A percentile compares a stretch with the other conserved stretches of the same genome.
Conservation (phyloP, 1,139 yeast species). For the Lodderomyces beijingensis region DNA sequence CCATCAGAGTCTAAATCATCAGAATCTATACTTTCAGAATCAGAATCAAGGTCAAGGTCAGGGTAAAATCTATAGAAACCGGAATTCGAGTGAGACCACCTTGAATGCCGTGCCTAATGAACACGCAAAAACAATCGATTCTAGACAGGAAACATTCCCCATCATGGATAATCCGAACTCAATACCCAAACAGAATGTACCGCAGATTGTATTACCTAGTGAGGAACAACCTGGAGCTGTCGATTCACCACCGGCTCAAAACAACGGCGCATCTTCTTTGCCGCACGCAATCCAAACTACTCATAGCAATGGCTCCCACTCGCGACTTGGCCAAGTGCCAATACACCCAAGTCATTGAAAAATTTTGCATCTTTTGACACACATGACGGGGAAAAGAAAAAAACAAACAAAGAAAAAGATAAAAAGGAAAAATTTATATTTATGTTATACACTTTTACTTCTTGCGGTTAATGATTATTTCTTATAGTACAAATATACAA, state of each 20-base stretch:
- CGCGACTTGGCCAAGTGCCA: not conserved
- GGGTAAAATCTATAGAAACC: not conserved
- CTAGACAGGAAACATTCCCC: slow-evolving; percentile 10
- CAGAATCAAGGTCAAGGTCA: not conserved
- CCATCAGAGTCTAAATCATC: too few relatives aligned
- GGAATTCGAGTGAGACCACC: slow-evolving; percentile 9
- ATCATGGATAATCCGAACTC: not conserved
- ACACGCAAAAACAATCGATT: slow-evolving; percentile 6
- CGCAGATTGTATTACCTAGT: not conserved
- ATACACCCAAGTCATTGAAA: slow-evolving; percentile 1
- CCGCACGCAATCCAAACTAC: too few relatives aligned
- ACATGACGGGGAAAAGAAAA: not conserved
- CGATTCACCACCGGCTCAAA: too few relatives aligned
- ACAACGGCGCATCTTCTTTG: too few relatives aligned
- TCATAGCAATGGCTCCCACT: slow-evolving; percentile 1
- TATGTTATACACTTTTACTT: too few relatives aligned
- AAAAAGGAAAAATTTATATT: too few relatives aligned
- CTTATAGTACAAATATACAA: too few relatives aligned
- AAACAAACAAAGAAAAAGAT: slow-evolving; percentile 1
- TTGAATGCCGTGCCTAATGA: slow-evolving; percentile 10
- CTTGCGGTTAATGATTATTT: too few relatives aligned
- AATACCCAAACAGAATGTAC: not conserved
- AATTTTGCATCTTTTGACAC: not conserved
- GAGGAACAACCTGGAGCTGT: too few relatives aligned
- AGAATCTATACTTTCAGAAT: too few relatives aligned